Percentiles rank a stretch among this genome's conserved stretches.
Conservation (phyloP, 257 asterid genomes). For the Handroanthus guayacan region DNA sequence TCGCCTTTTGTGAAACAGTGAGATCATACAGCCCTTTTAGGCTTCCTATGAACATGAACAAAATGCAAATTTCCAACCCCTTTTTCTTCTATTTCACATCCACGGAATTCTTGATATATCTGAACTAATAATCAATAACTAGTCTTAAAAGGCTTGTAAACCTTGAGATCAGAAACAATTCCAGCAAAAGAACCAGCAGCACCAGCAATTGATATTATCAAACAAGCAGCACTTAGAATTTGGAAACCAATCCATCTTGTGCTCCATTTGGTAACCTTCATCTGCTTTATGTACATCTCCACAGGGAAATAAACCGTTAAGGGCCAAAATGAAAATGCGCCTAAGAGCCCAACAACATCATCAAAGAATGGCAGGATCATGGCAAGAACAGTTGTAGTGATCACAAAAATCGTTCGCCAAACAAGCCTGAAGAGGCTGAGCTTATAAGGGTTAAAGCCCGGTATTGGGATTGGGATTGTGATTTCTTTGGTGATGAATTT, state of each 20-base stretch:
- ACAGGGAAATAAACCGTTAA: conserved; percentile 58
- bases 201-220: conserved; percentile 53
- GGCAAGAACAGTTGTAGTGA: conserved; percentile 45
- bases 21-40: conserved; percentile 27
- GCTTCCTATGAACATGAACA: conserved; percentile 13
- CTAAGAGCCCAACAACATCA: conserved; percentile 53
- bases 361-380: conserved; percentile 64
- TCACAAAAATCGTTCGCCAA: conserved; percentile 51
- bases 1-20: background rate
- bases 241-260: conserved; percentile 50
- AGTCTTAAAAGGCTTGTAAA: conserved; percentile 50
- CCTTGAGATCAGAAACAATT: conserved; percentile 44
- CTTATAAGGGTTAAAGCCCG: conserved; percentile 27
- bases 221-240: conserved; percentile 47
- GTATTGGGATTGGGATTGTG: conserved; percentile 33
- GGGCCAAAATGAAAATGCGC: conserved; percentile 56
- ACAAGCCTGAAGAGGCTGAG: conserved; percentile 50
- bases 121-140: conserved; percentile 30
- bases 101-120: background rate
- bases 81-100: background rate
- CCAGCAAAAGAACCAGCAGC: conserved; percentile 67
- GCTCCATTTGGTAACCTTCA: conserved; percentile 46
- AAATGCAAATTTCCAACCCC: background rate
- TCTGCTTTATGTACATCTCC: conserved; percentile 52
- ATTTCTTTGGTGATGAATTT: conserved; percentile 45